phyloP scores from a whole-genome alignment of 352 stramenopile species.

The Globisporangium radiosum region DNA sequence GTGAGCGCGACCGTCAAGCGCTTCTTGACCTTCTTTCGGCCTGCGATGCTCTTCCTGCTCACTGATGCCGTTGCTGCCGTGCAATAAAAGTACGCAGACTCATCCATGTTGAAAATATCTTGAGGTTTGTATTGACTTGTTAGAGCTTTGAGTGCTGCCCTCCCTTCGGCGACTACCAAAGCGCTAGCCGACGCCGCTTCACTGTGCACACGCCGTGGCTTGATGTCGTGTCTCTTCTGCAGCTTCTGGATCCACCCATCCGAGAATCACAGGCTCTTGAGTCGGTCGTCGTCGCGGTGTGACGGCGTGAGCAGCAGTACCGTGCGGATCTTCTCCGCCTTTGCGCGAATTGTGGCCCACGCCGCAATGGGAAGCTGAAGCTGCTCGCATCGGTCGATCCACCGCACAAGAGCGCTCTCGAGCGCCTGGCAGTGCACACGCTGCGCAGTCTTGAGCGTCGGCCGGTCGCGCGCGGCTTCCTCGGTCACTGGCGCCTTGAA shows the following conservation, averaged over 20 bases:
- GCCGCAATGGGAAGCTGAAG: neutral
- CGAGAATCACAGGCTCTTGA: conserved; percentile 1
- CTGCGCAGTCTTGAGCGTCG: neutral
- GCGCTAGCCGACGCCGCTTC: conserved; percentile 1
- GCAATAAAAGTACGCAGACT: conserved; percentile 7
- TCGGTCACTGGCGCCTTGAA: no score
- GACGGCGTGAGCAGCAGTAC: neutral
- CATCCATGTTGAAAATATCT: conserved; percentile 11
- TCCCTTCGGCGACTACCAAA: neutral
- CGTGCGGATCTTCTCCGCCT: neutral
- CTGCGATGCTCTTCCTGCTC: conserved; percentile 1
- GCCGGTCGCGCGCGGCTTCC: no score
- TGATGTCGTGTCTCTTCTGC: neutral
- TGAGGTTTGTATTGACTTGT: conserved; percentile 3
- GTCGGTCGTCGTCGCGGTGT: neutral
- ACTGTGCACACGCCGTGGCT: no score
- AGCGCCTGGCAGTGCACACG: neutral
- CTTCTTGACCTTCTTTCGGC: neutral
- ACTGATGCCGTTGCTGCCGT: neutral
- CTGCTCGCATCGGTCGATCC: neutral
- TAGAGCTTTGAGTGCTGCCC: neutral
- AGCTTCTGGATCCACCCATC: conserved; percentile 6
- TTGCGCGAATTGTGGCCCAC: conserved; percentile 1
- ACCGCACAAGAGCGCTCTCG: neutral
- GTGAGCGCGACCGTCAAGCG: neutral